phyloP scores from a whole-genome alignment of 495 filamentous ascomycete genomes.

The Tuber borchii region DNA sequence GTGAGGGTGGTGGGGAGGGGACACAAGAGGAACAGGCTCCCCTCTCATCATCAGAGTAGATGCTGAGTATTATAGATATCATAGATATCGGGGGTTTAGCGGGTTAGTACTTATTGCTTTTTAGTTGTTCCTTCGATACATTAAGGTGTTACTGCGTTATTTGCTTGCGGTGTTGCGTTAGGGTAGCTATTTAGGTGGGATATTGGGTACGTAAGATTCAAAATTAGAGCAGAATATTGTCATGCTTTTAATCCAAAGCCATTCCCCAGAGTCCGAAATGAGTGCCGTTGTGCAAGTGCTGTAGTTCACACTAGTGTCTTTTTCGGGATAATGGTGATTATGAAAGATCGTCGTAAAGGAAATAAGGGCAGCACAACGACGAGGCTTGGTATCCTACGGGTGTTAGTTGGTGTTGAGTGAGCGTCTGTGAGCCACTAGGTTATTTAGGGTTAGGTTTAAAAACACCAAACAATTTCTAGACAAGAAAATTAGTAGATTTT shows the following conservation, averaged over 20 bases:
- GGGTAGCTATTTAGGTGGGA: not conserved
- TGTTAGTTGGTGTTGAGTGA: not conserved
- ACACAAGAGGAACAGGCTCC: not conserved
- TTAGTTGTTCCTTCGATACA: not conserved
- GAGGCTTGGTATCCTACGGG: not conserved
- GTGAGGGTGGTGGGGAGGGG: conserved; percentile 9
- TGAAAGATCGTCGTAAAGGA: not conserved
- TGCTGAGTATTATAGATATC: not conserved
- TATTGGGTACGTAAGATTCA: not conserved
- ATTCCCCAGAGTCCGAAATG: not conserved
- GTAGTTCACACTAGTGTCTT: not conserved
- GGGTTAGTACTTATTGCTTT: not conserved
- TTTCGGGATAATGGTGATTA: not conserved
- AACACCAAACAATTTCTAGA: not conserved
- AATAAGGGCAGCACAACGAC: not conserved
- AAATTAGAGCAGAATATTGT: not conserved
- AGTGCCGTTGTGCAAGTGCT: not conserved
- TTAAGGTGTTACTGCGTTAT: not conserved
- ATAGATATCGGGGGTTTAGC: not conserved
- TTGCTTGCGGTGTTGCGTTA: not conserved
- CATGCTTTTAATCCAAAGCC: not conserved
- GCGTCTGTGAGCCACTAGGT: not conserved
- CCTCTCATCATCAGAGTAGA: not conserved
- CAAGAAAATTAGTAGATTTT: not conserved
- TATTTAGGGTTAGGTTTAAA: not conserved